These are phyloP conservation scores for Pestalotiopsis sp. DNA, from an alignment of 2,329 filamentous ascomycete species.

Conservation along the genomic window DNA sequence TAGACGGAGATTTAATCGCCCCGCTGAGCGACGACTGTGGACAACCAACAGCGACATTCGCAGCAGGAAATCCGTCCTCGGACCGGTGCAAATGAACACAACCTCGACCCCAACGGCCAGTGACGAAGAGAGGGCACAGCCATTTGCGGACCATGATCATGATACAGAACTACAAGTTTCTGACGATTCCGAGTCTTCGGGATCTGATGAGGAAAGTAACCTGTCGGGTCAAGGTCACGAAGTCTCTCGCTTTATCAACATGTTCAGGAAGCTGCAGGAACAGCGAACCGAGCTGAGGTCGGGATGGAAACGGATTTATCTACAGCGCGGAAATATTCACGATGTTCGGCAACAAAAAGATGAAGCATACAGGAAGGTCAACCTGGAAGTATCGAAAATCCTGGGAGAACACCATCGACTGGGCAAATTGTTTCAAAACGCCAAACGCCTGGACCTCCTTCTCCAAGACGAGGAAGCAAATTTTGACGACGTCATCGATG, in stretches of 20 bases:
- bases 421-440: slow-evolving; percentile 25
- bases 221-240: too few relatives aligned
- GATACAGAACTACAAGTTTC: neutral
- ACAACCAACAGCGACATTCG: too few relatives aligned
- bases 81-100: too few relatives aligned
- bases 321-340: slow-evolving; percentile 21
- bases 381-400: slow-evolving; percentile 23
- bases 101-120: too few relatives aligned
- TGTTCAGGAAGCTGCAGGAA: neutral
- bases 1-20: too few relatives aligned
- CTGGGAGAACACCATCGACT: slow-evolving; percentile 22
- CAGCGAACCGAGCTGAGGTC: neutral
- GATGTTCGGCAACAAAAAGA: slow-evolving; percentile 25
- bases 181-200: too few relatives aligned
- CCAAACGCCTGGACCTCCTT: neutral
- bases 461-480: slow-evolving; percentile 19
- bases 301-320: slow-evolving; percentile 18
- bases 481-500: neutral
- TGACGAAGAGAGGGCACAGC: neutral
- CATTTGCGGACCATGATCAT: neutral
- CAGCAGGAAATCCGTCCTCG: too few relatives aligned
- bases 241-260: too few relatives aligned
- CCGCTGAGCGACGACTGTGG: too few relatives aligned
- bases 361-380: slow-evolving; percentile 27
- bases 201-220: too few relatives aligned